These are phyloP conservation scores for Tympanopsis confertula DNA, from an alignment of 2,329 filamentous ascomycete species.

Conservation along the genomic window DNA sequence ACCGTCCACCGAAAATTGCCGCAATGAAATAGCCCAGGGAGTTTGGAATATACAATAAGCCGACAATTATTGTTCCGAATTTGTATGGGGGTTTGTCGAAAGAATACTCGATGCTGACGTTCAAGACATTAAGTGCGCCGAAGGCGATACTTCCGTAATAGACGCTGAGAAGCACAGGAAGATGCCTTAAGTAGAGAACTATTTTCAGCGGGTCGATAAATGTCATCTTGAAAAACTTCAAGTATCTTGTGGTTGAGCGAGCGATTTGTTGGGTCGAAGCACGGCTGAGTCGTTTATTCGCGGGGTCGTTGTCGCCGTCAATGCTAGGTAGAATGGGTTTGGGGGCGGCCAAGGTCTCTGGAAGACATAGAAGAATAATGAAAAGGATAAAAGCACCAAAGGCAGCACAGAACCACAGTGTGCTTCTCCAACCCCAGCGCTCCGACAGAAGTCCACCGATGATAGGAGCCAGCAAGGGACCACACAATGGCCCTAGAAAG, in stretches of 20 bases:
- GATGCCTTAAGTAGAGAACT: constrained; percentile 61
- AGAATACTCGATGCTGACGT: constrained; percentile 63
- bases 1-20: constrained; percentile 59
- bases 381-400: constrained; percentile 51
- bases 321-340: constrained; percentile 49
- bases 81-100: constrained; percentile 58
- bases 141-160: constrained; percentile 67
- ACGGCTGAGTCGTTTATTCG: constrained; percentile 3
- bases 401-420: constrained; percentile 66
- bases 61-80: constrained; percentile 57
- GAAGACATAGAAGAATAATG: constrained; percentile 47
- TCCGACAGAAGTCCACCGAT: constrained; percentile 64
- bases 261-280: constrained; percentile 43
- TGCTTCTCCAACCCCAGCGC: constrained; percentile 61
- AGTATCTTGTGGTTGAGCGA: constrained; percentile 38
- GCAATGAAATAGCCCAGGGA: constrained; percentile 62
- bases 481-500: constrained; percentile 67
- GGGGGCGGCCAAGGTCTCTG: constrained; percentile 46
- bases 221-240: constrained; percentile 42
- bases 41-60: constrained; percentile 66
- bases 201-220: constrained; percentile 65
- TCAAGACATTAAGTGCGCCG: constrained; percentile 63
- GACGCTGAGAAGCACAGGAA: constrained; percentile 62
- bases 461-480: constrained; percentile 65
- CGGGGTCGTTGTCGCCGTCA: constrained; percentile 14